A percentile compares a stretch with the other conserved stretches of the same genome.
These are phyloP conservation scores for Umbelopsis sp. DNA, from an alignment of 192 early-diverging fungal species.

Conservation along the genomic window DNA sequence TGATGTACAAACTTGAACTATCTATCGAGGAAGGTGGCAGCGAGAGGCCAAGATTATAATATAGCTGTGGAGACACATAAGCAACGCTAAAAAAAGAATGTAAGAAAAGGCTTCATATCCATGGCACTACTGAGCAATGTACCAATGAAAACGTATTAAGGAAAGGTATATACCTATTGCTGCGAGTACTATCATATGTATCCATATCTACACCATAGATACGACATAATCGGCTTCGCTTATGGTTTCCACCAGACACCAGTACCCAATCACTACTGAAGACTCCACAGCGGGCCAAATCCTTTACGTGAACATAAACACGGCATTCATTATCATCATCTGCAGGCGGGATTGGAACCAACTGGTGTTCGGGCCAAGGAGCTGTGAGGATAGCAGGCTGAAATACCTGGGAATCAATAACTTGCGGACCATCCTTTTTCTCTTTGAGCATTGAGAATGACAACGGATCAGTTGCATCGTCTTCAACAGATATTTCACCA, in stretches of 20 bases:
- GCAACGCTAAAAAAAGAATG: constrained; percentile 10
- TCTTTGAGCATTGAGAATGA: constrained; percentile 10
- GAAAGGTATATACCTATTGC: background rate
- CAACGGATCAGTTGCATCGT: constrained; percentile 2
- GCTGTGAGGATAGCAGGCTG: constrained; percentile 36
- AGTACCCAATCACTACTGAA: constrained; percentile 67
- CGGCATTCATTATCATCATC: constrained; percentile 53
- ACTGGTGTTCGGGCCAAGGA: constrained; percentile 40
- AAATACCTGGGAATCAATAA: constrained; percentile 28
- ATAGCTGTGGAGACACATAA: constrained; percentile 56
- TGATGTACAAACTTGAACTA: constrained; percentile 21
- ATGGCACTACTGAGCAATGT: background rate
- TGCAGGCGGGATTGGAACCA: constrained; percentile 48
- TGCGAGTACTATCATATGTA: background rate
- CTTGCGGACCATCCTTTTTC: background rate
- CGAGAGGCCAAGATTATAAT: constrained; percentile 59
- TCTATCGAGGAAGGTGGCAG: constrained; percentile 27
- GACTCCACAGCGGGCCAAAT: constrained; percentile 49
- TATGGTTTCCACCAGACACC: constrained; percentile 35
- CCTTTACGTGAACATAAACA: constrained; percentile 52
- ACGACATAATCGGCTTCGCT: constrained; percentile 39
- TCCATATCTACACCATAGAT: constrained; percentile 42
- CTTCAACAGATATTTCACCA: background rate
- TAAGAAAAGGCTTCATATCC: background rate
- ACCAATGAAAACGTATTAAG: background rate